Conservation (phyloP, 1,139 yeast genomes). For the Nakaseomyces nivariensis region DNA sequence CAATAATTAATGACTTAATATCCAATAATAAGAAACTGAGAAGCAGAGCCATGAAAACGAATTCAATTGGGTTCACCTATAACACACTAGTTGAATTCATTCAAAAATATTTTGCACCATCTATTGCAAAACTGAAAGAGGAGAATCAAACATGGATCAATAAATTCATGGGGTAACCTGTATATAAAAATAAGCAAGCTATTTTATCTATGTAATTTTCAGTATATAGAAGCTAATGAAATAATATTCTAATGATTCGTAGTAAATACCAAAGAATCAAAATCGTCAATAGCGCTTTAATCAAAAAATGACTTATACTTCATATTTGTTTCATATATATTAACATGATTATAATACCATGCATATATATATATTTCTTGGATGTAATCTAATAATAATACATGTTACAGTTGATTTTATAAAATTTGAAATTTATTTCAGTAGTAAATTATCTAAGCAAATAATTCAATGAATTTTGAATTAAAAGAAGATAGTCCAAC, state of each 20-base stretch:
- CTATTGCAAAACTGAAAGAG: neutral
- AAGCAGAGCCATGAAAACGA: neutral
- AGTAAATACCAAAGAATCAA: neutral
- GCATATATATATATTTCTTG: too few relatives aligned
- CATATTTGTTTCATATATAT: neutral
- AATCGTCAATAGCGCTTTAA: neutral
- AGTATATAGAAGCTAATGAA: neutral
- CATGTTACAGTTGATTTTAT: too few relatives aligned
- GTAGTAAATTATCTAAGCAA: neutral
- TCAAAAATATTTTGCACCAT: neutral
- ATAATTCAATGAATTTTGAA: neutral
- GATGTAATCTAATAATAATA: too few relatives aligned
- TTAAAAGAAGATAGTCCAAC: neutral
- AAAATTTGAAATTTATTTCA: too few relatives aligned
- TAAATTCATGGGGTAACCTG: neutral
- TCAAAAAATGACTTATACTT: neutral
- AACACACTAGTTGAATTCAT: neutral
- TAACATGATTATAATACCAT: neutral
- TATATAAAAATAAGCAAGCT: neutral
- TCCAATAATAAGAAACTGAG: neutral
- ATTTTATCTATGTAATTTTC: neutral
- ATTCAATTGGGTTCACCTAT: neutral
- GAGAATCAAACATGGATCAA: neutral
- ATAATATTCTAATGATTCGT: neutral
- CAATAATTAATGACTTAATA: neutral